Evolutionary conservation across 2,329 filamentous ascomycete species (phyloP).

Genomic region (Emergomyces pasteurianus): DNA sequence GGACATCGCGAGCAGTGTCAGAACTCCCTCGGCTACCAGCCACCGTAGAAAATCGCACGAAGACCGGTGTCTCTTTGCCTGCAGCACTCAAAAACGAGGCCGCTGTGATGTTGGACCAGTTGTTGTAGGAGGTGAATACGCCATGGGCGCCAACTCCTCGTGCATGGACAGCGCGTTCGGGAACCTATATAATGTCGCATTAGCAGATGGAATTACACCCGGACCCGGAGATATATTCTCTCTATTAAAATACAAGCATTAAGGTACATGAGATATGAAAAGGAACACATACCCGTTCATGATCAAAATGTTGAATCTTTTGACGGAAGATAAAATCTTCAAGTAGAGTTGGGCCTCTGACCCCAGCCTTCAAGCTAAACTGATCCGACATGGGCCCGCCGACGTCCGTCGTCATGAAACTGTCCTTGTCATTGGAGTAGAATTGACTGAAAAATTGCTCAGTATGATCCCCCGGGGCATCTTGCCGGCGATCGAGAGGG

Average conservation of each 20-base stretch:
- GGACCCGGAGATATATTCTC: neutral
- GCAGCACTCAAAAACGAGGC: constrained; percentile 49
- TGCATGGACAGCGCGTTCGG: constrained; percentile 57
- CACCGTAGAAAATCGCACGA: constrained; percentile 65
- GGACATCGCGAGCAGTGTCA: constrained; percentile 60
- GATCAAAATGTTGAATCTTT: constrained; percentile 59
- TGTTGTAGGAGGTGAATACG: constrained; percentile 54
- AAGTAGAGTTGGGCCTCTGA: constrained; percentile 53
- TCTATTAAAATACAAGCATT: neutral
- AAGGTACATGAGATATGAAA: neutral
- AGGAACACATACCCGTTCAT: constrained; percentile 46
- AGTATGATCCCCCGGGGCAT: constrained; percentile 18
- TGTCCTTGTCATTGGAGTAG: constrained; percentile 41
- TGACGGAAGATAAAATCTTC: constrained; percentile 64
- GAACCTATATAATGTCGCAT: constrained; percentile 31
- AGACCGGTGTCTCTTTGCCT: constrained; percentile 53
- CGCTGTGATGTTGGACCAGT: constrained; percentile 56
- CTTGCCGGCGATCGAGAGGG: constrained; percentile 12
- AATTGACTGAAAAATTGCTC: constrained; percentile 34
- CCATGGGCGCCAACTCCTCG: constrained; percentile 58
- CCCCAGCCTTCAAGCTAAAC: constrained; percentile 53
- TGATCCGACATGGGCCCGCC: constrained; percentile 58
- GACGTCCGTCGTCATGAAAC: constrained; percentile 53
- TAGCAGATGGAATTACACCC: constrained; percentile 2
- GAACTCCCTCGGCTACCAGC: constrained; percentile 56